Conservation (phyloP, 805 yeast species). For the Wickerhamomyces silvicola region DNA sequence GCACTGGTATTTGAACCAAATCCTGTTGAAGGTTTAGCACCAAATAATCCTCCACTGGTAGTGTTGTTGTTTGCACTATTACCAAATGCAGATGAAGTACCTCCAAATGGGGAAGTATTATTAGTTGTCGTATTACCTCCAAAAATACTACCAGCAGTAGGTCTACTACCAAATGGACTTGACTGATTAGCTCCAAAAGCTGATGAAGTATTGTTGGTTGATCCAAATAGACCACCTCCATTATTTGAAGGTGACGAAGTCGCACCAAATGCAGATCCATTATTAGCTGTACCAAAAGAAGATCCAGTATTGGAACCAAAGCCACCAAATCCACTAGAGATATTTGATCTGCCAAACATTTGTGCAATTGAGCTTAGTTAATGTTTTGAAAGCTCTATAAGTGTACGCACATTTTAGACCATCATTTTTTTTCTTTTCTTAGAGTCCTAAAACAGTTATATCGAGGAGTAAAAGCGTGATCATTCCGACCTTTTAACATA, state of each 20-base stretch:
- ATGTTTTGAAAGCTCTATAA: not conserved
- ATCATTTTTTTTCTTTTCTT: not conserved
- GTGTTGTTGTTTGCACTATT: constrained; percentile 6
- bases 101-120: constrained; percentile 12
- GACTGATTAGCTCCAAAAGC: constrained; percentile 10
- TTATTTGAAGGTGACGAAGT: constrained; percentile 12
- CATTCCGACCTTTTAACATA: not conserved
- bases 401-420: not conserved
- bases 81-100: constrained; percentile 24
- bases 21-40: constrained; percentile 20
- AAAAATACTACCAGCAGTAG: constrained; percentile 1
- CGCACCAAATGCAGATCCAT: constrained; percentile 21
- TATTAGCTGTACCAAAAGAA: constrained; percentile 18
- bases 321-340: constrained; percentile 26
- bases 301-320: constrained; percentile 23
- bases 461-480: not conserved
- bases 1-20: constrained; percentile 24
- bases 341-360: constrained; percentile 23
- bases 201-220: constrained; percentile 6
- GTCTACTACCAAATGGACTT: constrained; percentile 1
- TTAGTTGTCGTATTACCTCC: not conserved
- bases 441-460: too few relatives aligned
- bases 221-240: constrained; percentile 19
- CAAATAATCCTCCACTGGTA: constrained; percentile 23
- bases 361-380: not conserved